phyloP scores from a whole-genome alignment of 305 asterid genomes.

The Coffea humblotiana region DNA sequence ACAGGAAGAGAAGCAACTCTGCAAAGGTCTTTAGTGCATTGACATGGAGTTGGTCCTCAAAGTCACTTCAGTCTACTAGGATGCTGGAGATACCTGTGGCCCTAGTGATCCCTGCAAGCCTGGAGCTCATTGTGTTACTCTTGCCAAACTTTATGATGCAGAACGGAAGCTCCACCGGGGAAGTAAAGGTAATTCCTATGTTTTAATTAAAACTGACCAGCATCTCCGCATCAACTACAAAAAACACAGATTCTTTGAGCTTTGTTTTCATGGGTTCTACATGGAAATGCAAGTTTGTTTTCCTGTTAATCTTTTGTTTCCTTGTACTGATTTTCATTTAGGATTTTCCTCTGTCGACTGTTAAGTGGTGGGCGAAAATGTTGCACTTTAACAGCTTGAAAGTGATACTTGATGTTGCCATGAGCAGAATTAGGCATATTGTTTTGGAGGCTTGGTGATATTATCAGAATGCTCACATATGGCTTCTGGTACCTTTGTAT shows the following conservation, averaged over 20 bases:
- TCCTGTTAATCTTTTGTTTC: neutral
- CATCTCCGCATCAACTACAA: neutral
- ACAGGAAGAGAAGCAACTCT: conserved; percentile 66
- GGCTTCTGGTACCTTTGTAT: neutral
- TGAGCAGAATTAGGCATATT: too few species aligned
- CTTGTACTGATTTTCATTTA: neutral
- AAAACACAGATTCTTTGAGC: neutral
- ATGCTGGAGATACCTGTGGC: conserved; percentile 32
- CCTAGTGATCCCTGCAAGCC: conserved; percentile 74
- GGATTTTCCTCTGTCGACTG: neutral
- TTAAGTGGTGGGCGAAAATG: neutral
- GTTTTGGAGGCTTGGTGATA: neutral
- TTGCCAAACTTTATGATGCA: conserved; percentile 61
- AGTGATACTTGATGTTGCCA: neutral
- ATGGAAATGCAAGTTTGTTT: conserved; percentile 2
- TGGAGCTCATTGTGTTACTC: conserved; percentile 75
- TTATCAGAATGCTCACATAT: neutral
- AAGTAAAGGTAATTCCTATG: conserved; percentile 56
- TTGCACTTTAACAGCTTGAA: neutral
- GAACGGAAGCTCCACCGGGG: conserved; percentile 78
- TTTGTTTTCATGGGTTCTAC: neutral
- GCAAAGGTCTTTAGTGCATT: conserved; percentile 70
- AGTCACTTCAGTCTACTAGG: conserved; percentile 50
- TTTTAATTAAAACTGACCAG: neutral
- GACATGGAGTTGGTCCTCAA: conserved; percentile 73